These are phyloP conservation scores for Podospora fimiseda DNA, from an alignment of 495 filamentous ascomycete genomes.

Conservation along the genomic window DNA sequence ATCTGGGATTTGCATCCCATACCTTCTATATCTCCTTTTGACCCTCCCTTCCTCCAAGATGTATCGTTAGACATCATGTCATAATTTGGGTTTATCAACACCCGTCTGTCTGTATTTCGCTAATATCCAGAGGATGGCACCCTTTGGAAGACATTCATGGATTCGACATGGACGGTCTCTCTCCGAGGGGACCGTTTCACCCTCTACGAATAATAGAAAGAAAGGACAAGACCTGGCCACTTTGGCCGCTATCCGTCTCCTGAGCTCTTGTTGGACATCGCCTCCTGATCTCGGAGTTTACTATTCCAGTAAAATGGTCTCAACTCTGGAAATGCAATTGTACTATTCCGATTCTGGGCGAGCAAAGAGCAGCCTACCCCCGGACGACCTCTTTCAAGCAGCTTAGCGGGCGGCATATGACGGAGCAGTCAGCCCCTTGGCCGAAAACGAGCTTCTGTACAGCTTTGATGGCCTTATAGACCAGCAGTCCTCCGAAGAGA, in stretches of 20 bases:
- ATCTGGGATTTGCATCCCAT: too few relatives aligned
- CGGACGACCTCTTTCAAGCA: background rate
- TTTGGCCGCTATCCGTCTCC: background rate
- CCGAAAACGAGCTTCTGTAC: background rate
- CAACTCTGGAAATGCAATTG: background rate
- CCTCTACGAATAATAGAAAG: background rate
- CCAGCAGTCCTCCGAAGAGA: too few relatives aligned
- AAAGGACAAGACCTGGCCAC: background rate
- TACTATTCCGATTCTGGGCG: background rate
- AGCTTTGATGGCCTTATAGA: background rate
- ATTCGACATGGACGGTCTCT: background rate
- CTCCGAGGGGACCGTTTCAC: background rate
- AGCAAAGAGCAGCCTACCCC: background rate
- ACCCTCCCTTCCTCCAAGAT: background rate
- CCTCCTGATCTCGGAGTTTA: background rate
- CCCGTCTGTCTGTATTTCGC: background rate
- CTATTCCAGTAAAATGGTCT: background rate
- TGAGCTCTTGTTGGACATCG: conserved; percentile 1
- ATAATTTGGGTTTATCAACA: background rate
- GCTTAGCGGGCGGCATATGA: background rate
- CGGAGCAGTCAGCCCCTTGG: background rate
- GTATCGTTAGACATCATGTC: background rate
- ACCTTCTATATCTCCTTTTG: too few relatives aligned
- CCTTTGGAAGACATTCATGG: background rate
- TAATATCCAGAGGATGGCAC: too few relatives aligned